A percentile compares a stretch with the other conserved stretches of the same genome.
Evolutionary conservation across 1,284 basidiomycete species (phyloP).

Genomic region (Ganoderma lingzhi): DNA sequence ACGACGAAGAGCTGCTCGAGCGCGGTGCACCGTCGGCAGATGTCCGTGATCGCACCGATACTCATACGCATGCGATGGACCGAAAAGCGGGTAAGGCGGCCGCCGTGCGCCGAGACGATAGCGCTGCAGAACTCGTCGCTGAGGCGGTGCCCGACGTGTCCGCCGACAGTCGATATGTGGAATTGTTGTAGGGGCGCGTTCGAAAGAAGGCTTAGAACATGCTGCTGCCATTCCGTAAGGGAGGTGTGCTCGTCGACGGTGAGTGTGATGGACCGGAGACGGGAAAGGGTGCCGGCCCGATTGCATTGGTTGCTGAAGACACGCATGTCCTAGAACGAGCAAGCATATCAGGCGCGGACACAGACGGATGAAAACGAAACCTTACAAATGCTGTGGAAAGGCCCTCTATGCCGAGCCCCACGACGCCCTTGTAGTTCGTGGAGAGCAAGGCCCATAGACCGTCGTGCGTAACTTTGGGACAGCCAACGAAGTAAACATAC

Average conservation of each 20-base stretch:
- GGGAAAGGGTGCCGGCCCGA: conserved; percentile 46
- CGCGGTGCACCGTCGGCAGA: conserved; percentile 59
- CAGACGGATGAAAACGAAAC: conserved; percentile 9
- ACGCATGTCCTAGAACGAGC: conserved; percentile 54
- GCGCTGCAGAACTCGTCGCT: conserved; percentile 57
- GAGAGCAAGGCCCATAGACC: conserved; percentile 62
- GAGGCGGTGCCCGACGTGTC: conserved; percentile 47
- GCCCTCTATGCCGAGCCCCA: conserved; percentile 67
- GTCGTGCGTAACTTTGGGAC: conserved; percentile 68
- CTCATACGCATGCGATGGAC: conserved; percentile 68
- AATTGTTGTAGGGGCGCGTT: conserved; percentile 60
- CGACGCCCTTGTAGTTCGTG: conserved; percentile 52
- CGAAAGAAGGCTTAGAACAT: conserved; percentile 55
- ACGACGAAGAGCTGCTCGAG: conserved; percentile 72
- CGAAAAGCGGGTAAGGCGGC: conserved; percentile 62
- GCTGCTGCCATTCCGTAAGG: conserved; percentile 49
- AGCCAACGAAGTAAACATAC: conserved; percentile 67
- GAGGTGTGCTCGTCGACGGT: conserved; percentile 50
- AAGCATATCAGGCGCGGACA: background rate
- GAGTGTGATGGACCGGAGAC: conserved; percentile 65
- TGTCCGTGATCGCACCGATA: conserved; percentile 55
- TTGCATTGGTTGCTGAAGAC: conserved; percentile 52
- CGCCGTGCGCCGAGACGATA: conserved; percentile 58
- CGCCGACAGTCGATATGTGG: conserved; percentile 66
- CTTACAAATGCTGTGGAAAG: conserved; percentile 68